Percentiles rank a stretch among this genome's conserved stretches.
phyloP scores from a whole-genome alignment of 306 rosid genomes.

The Vachellia pachyceras region DNA sequence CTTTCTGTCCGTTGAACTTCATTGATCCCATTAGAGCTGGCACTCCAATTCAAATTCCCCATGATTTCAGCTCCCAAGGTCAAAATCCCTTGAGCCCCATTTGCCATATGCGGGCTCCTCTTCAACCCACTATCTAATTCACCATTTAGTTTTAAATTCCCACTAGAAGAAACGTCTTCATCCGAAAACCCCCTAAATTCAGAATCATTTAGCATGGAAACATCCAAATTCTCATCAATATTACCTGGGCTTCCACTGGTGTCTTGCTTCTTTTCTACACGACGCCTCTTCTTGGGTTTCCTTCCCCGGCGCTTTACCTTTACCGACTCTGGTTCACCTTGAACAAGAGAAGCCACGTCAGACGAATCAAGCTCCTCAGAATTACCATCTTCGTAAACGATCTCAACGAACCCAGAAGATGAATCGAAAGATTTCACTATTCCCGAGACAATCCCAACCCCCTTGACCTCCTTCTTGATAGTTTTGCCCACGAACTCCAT shows the following conservation, averaged over 20 bases:
- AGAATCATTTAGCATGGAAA: slow-evolving; percentile 33
- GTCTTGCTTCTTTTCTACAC: slow-evolving; percentile 42
- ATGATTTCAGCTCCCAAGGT: slow-evolving; percentile 22
- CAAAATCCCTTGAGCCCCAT: slow-evolving; percentile 49
- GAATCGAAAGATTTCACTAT: slow-evolving; percentile 75
- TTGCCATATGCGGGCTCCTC: slow-evolving; percentile 34
- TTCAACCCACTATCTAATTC: slow-evolving; percentile 41
- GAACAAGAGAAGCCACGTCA: slow-evolving; percentile 55
- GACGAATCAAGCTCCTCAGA: slow-evolving; percentile 66
- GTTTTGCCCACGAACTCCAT: slow-evolving; percentile 83
- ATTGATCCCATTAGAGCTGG: slow-evolving; percentile 30
- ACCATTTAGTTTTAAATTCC: slow-evolving; percentile 39
- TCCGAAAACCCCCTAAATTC: slow-evolving; percentile 46
- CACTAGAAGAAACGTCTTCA: slow-evolving; percentile 34
- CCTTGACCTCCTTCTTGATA: slow-evolving; percentile 64
- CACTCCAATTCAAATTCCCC: slow-evolving; percentile 45
- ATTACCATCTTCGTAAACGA: slow-evolving; percentile 67
- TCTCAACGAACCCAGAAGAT: slow-evolving; percentile 64
- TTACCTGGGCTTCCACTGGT: slow-evolving; percentile 54
- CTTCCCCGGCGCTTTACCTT: slow-evolving; percentile 55
- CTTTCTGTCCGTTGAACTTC: slow-evolving; percentile 39
- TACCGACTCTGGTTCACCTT: slow-evolving; percentile 37
- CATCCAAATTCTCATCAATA: slow-evolving; percentile 44
- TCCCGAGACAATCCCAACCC: slow-evolving; percentile 58
- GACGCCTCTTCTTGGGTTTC: slow-evolving; percentile 76